A percentile compares a stretch with the other conserved stretches of the same genome.
These are phyloP conservation scores for Claviceps purpurea DNA, from an alignment of 2,329 filamentous ascomycete genomes.

Conservation along the genomic window DNA sequence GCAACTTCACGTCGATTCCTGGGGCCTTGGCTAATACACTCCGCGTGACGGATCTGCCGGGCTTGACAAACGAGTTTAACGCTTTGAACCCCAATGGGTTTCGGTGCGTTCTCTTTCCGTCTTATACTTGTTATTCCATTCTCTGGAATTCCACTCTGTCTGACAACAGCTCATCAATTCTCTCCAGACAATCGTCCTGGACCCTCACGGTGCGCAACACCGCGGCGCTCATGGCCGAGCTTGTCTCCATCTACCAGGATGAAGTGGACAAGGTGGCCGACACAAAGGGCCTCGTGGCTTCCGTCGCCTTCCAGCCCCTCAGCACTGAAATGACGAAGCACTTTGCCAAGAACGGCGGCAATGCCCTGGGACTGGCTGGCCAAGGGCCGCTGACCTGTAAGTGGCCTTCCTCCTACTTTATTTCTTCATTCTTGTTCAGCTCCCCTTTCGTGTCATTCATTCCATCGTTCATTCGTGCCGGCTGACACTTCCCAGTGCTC, in stretches of 20 bases:
- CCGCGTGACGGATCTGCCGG: constrained; percentile 8
- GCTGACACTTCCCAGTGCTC: not conserved
- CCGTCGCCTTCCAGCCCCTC: constrained; percentile 26
- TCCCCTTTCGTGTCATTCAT: not conserved
- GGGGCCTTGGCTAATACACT: constrained; percentile 10
- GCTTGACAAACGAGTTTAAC: constrained; percentile 12
- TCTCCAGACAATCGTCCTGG: constrained; percentile 4
- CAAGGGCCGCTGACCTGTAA: constrained; percentile 12
- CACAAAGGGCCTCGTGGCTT: constrained; percentile 11
- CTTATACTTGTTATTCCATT: not conserved
- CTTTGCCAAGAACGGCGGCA: constrained; percentile 22
- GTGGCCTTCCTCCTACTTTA: not conserved
- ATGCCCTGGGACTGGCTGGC: constrained; percentile 16
- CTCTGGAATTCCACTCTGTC: not conserved
- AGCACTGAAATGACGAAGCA: constrained; percentile 21
- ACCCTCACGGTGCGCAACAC: constrained; percentile 10
- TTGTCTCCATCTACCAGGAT: constrained; percentile 11
- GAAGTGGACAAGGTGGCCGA: constrained; percentile 11
- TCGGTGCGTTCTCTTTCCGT: constrained; percentile 1
- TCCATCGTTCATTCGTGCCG: not conserved
- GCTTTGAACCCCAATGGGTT: constrained; percentile 9
- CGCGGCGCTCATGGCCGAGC: constrained; percentile 10
- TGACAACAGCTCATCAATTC: not conserved
- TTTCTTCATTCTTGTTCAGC: not conserved
- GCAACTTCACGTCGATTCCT: constrained; percentile 11